These are phyloP conservation scores for Mycena epipterygia DNA, from an alignment of 768 basidiomycete genomes.

Conservation along the genomic window DNA sequence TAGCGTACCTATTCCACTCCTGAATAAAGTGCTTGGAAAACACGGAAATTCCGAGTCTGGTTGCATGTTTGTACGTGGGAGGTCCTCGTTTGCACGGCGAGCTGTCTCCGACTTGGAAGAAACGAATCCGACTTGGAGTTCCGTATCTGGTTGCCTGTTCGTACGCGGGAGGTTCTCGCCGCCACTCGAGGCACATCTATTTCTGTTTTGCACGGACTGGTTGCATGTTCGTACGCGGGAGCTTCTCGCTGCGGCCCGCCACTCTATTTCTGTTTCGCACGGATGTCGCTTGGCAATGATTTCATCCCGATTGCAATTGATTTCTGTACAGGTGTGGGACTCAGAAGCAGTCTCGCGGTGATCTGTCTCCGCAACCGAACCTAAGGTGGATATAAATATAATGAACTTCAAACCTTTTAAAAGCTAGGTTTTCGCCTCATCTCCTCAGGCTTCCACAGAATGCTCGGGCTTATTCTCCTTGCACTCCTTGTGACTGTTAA, in stretches of 20 bases:
- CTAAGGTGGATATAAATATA: slow-evolving; percentile 9
- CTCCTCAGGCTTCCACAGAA: slow-evolving; percentile 13
- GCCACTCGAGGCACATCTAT: too few species aligned
- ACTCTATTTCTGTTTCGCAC: background rate
- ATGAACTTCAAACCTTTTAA: slow-evolving; percentile 8
- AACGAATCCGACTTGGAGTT: slow-evolving; percentile 6
- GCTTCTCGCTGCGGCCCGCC: slow-evolving; percentile 1
- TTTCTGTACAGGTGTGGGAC: slow-evolving; percentile 18
- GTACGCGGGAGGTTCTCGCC: too few species aligned
- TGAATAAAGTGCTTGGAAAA: slow-evolving; percentile 10
- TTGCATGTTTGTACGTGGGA: background rate
- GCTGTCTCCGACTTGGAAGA: slow-evolving; percentile 12
- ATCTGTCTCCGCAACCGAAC: slow-evolving; percentile 14
- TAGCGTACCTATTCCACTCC: background rate
- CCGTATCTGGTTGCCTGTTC: slow-evolving; percentile 5
- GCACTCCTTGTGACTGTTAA: slow-evolving; percentile 3
- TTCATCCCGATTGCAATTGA: slow-evolving; percentile 15
- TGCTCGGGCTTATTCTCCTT: slow-evolving; percentile 16
- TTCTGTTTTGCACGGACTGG: background rate
- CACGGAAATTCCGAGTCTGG: slow-evolving; percentile 12
- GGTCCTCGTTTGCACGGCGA: slow-evolving; percentile 11
- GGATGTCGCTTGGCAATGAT: slow-evolving; percentile 3
- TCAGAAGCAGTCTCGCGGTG: slow-evolving; percentile 20
- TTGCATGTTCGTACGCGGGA: slow-evolving; percentile 1
- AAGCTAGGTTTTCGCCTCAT: slow-evolving; percentile 12